Base-by-base conservation (phyloP, 805 yeast species). In the Cyberlindnera euphorbiae region DNA sequence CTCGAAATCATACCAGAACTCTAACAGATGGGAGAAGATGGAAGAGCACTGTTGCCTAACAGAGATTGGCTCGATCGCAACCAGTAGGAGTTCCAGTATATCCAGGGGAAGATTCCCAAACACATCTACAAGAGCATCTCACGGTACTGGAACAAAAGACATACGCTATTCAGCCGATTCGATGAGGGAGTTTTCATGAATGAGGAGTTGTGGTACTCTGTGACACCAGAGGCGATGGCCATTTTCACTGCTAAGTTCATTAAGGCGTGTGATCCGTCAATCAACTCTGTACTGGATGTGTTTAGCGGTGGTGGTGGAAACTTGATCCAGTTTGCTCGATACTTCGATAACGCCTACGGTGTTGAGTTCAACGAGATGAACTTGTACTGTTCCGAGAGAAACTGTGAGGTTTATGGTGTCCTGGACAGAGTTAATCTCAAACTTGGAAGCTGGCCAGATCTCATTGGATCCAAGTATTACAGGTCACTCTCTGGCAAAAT, bases 281-380 rank as follows among this genome's bases (percentile, higher is more conserved):
- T 75, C 2, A 45, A 44, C 5, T 65, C 61, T 4, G 60, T 79
- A 0, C 55, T 82, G 11, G 96, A 87, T 51, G 69, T 83, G 2
- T 84, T 85, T 49, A 79, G 90, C 45, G 96, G 96, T 0, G 95
- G 88, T 1, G 96, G 95, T 1, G 95, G 95, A 0, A 86, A 86
- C 52, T 63, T 83, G 1, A 81, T 85, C 16, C 95, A 85, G 47
- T 74, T 88, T 56, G 84, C 89, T 32, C 50, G 64, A 36, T 44
- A 53, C 23, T 82, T 84, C 57, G 69, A 71, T 1, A 47, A 52
- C 17, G 81, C 77, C 1, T 71, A 75, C 24, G 87, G 82, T 3
- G 58, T 84, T 1, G 95, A 86, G 50, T 63, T 63, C 26, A 77
- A 77, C 36, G 60, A 67, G 23, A 69, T 68, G 17, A 82, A 83